Evolutionary conservation across 768 basidiomycete species (phyloP), one percentile per base, ranked within the genome.

Genomic region (Paxillus involutus): DNA sequence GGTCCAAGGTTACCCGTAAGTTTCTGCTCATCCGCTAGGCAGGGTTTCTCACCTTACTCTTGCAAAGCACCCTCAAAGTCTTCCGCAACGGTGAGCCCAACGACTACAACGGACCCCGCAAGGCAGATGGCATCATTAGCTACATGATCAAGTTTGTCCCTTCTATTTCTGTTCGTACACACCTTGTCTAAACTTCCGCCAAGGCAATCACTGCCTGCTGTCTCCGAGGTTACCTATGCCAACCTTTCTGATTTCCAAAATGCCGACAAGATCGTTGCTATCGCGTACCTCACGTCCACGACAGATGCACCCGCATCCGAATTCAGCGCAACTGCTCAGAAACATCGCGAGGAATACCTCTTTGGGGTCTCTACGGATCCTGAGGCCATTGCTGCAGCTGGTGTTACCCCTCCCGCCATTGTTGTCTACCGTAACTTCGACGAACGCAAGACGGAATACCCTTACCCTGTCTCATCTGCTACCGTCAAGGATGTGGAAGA

Each of bases 401-500:
- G 83, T 51, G 84, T 94, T 49, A 82, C 81, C 12, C 79, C 88
- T 37, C 95, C 97, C 14, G 81, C 94, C 36, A 79, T 99, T 50
- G 86, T 98, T 55, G 83, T 95, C 59, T 98, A 96, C 81, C 94
- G 97, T 62, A 71, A 71, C 53, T 98, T 93, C 71, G 97, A 99
- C 64, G 94, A 95, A 60, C 91, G 88, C 60, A 74, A 73, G 56
- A 77, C 80, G 42, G 79, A 78, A 53, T 91, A 86, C 71, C 87
- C 89, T 43, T 79, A 84, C 70, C 81, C 86, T 30, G 61, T 70
- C 30, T 73, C 76, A 21, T 81, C 80, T 21, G 75, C 83, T 47
- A 81, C 80, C 19, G 65, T 75, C 54, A 73, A 82, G 45, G 84
- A 91, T 51, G 73, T 98, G 37, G 82, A 81, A 57, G 77, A 79